Evolutionary conservation across 768 basidiomycete genomes (phyloP), one percentile per base, ranked within the genome.

Genomic region (Leccinum subgranulosum): DNA sequence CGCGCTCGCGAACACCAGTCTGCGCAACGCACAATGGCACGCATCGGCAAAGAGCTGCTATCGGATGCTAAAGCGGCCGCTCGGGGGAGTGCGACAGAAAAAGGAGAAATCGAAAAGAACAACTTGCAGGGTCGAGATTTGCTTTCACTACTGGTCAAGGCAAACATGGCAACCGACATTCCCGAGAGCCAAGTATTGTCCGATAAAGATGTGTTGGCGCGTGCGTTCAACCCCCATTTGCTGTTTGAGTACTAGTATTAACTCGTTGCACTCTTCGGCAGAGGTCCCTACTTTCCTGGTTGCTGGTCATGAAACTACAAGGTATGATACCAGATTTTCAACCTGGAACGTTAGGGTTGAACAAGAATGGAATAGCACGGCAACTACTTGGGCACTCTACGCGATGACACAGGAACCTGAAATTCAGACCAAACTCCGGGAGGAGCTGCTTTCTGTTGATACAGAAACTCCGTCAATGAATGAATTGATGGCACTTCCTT

Each of bases 381-480:
- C 74, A 1, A 75, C 79, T 2, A 76, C 78, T 3, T 90, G 87
- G 87, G 79, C 81, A 5, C 69, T 90, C 0, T 86, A 76, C 62
- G 79, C 80, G 1, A 73, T 90, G 7, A 73, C 80, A 0, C 74
- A 80, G 58, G 60, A 80, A 45, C 76, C 76, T 0, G 72, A 77
- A 1, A 70, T 80, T 4, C 87, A 89, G 59, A 71, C 62, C 9
- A 81, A 81, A 59, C 77, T 92, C 0, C 77, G 86, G 1, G 76
- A 81, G 1, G 88, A 91, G 63, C 73, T 87, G 1, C 69, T 81
- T 8, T 64, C 71, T 0, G 72, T 85, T 11, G 64, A 75, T 1
- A 84, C 81, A 0, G 82, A 87, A 10, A 81, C 72, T 1, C 87
- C 88, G 3, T 77, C 79, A 4, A 88, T 90, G 84, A 88, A 91